A percentile compares a stretch with the other conserved stretches of the same genome.
These are phyloP conservation scores for Spatholobus suberectus DNA, from an alignment of 306 rosid genomes.

Conservation along the genomic window DNA sequence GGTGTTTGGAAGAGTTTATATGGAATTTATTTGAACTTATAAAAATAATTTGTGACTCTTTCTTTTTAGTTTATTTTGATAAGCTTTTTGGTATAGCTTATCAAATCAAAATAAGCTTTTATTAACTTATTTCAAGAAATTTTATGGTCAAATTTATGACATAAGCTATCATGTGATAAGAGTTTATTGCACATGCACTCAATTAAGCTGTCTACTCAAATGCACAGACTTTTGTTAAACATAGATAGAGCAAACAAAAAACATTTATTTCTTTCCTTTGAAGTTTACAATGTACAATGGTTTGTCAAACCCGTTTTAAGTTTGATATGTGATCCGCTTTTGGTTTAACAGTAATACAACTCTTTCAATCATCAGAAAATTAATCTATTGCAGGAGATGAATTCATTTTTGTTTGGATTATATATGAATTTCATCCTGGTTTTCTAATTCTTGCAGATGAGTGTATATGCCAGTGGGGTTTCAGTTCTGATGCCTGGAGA, in stretches of 20 bases:
- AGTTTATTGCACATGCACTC: background rate
- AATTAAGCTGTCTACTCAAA: background rate
- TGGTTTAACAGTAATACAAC: background rate
- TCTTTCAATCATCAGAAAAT: background rate
- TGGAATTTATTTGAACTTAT: background rate
- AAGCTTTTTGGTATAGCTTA: no score
- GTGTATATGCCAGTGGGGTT: constrained; percentile 73
- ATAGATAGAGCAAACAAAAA: background rate
- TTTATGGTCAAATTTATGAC: background rate
- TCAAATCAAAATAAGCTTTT: no score
- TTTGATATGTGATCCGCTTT: background rate
- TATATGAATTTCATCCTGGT: background rate
- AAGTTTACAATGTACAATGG: background rate
- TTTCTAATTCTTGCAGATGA: constrained; percentile 65
- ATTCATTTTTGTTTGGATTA: background rate
- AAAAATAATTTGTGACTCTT: background rate
- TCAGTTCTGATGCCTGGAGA: constrained; percentile 98
- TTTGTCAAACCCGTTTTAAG: background rate
- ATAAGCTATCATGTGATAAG: background rate
- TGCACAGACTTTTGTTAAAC: background rate
- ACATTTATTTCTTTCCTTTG: background rate
- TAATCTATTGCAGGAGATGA: background rate
- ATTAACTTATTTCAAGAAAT: background rate
- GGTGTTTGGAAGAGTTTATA: background rate
- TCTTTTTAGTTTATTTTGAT: background rate